Percentiles rank a stretch among this genome's conserved stretches.
phyloP scores from a whole-genome alignment of 805 yeast genomes.

The Cyberlindnera nakhonratchasimensis region DNA sequence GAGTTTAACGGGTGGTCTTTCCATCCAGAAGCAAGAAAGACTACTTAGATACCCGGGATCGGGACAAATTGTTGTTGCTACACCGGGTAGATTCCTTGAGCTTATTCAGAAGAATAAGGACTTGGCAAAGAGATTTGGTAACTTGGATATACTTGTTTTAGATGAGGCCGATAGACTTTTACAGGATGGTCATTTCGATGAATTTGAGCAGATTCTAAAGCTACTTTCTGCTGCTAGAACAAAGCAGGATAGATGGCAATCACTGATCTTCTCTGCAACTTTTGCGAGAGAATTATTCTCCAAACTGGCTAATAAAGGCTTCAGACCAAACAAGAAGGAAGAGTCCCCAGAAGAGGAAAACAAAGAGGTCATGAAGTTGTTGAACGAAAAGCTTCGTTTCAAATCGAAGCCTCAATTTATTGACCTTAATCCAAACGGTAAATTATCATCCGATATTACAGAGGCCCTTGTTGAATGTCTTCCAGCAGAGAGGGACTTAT shows the following conservation, averaged over 20 bases:
- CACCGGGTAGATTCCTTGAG: constrained; percentile 92
- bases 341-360: constrained; percentile 33
- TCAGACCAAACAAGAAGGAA: constrained; percentile 27
- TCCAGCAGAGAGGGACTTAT: constrained; percentile 83
- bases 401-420: constrained; percentile 65
- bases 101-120: constrained; percentile 58
- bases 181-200: constrained; percentile 96
- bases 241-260: constrained; percentile 58
- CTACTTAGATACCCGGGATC: constrained; percentile 64
- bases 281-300: constrained; percentile 79
- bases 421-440: constrained; percentile 84
- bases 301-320: constrained; percentile 50
- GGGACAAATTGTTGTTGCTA: constrained; percentile 76
- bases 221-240: constrained; percentile 52
- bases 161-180: constrained; percentile 96
- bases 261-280: constrained; percentile 93
- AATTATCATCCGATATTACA: constrained; percentile 67
- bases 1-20: constrained; percentile 89
- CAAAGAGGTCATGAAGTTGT: constrained; percentile 60
- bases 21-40: constrained; percentile 91
- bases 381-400: constrained; percentile 70
- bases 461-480: constrained; percentile 93
- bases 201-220: constrained; percentile 76
- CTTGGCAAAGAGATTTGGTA: constrained; percentile 38
- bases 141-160: constrained; percentile 55